Evolutionary conservation across 139 green algal genomes (phyloP).

Genomic region (Micromonas pusilla): DNA sequence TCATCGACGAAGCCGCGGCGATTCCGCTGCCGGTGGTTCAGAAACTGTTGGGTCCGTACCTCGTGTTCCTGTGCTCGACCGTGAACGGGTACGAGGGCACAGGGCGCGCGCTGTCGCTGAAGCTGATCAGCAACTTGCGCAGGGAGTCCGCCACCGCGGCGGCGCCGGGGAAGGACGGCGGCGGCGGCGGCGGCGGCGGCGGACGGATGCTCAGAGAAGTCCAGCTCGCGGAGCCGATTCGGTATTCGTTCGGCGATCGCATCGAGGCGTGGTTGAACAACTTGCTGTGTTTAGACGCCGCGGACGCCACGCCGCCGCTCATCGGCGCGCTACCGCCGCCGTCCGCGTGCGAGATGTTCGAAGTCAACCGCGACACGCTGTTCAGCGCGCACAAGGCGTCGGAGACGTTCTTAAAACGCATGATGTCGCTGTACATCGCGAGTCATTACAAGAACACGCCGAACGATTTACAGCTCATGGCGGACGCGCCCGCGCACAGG

Average conservation of each 20-base stretch:
- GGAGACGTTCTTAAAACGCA: constrained; percentile 72
- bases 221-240: constrained; percentile 79
- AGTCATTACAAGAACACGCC: constrained; percentile 97
- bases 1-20: constrained; percentile 95
- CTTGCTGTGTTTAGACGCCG: constrained; percentile 89
- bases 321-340: constrained; percentile 77
- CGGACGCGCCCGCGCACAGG: constrained; percentile 91
- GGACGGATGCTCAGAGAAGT: constrained; percentile 86
- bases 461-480: constrained; percentile 94
- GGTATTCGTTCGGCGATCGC: constrained; percentile 79
- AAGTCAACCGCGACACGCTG: constrained; percentile 91
- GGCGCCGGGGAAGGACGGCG: constrained; percentile 1
- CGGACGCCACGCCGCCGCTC: constrained; percentile 62
- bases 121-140: constrained; percentile 90
- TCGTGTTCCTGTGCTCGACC: constrained; percentile 96
- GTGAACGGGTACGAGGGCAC: constrained; percentile 95
- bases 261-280: constrained; percentile 89
- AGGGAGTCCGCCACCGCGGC: constrained; percentile 50
- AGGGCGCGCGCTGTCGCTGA: constrained; percentile 84
- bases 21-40: constrained; percentile 93
- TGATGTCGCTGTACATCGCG: constrained; percentile 88
- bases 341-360: constrained; percentile 88
- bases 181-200: constrained; percentile 13
- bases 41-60: constrained; percentile 87
- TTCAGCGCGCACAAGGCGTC: constrained; percentile 88